Conservation (phyloP, 2,329 filamentous ascomycete genomes). For the Berkeleyomyces basicola region DNA sequence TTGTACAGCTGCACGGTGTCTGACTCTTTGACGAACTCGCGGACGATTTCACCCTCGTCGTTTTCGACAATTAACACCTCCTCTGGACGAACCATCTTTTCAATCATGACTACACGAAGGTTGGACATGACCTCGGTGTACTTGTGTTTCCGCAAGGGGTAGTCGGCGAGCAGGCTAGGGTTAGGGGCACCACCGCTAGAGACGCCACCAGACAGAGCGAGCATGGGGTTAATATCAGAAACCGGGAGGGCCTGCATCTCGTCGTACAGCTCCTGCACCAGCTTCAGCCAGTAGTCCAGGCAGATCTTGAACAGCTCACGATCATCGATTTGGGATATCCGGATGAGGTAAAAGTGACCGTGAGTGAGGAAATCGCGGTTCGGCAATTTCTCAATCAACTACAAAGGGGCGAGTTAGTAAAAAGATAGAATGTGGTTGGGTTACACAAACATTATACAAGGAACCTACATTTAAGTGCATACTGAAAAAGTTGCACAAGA, state of each 20-base stretch:
- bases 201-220: conserved; percentile 54
- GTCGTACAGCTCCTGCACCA: conserved; percentile 94
- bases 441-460: neutral
- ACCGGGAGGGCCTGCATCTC: conserved; percentile 96
- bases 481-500: conserved; percentile 92
- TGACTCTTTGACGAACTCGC: conserved; percentile 97
- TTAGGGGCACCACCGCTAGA: conserved; percentile 72
- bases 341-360: conserved; percentile 93
- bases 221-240: conserved; percentile 78
- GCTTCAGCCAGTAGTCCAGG: conserved; percentile 96
- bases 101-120: conserved; percentile 93
- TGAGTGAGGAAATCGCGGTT: conserved; percentile 91
- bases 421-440: conserved; percentile 8
- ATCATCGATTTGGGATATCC: conserved; percentile 96
- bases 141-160: conserved; percentile 93
- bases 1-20: conserved; percentile 99
- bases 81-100: conserved; percentile 98
- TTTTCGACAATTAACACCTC: conserved; percentile 99
- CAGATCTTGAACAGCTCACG: conserved; percentile 99
- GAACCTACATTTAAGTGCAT: conserved; percentile 63
- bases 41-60: conserved; percentile 95
- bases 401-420: conserved; percentile 12
- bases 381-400: conserved; percentile 88
- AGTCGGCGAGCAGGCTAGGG: conserved; percentile 69
- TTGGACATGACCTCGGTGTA: conserved; percentile 90